Evolutionary conservation across 2,329 filamentous ascomycete genomes (phyloP).

Genomic region (Cryphonectria carpinicola): DNA sequence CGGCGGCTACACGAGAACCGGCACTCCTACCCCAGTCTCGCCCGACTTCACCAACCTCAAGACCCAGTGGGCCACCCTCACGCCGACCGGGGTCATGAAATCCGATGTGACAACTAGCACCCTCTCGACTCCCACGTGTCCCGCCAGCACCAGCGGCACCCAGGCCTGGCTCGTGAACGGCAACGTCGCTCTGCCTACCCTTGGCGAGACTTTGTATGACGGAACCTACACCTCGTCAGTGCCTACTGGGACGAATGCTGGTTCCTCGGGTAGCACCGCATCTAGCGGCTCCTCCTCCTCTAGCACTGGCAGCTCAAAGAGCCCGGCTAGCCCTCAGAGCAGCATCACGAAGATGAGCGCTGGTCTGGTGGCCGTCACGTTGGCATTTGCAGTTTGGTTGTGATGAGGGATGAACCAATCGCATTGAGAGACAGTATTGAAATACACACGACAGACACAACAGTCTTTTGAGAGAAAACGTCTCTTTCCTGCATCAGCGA

Average conservation of each 20-base stretch:
- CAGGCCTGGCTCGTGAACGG: slow-evolving; percentile 75
- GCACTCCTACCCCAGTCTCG: slow-evolving; percentile 71
- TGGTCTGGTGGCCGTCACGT: slow-evolving; percentile 55
- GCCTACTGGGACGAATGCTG: slow-evolving; percentile 25
- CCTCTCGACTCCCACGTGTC: slow-evolving; percentile 70
- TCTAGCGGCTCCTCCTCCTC: slow-evolving; percentile 34
- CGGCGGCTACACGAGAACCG: slow-evolving; percentile 71
- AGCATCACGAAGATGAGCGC: slow-evolving; percentile 54
- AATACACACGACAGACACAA: background rate
- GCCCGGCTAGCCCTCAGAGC: slow-evolving; percentile 49
- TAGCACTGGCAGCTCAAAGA: slow-evolving; percentile 38
- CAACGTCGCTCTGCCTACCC: slow-evolving; percentile 68
- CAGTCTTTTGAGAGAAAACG: background rate
- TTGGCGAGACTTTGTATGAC: slow-evolving; percentile 57
- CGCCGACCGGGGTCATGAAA: slow-evolving; percentile 68
- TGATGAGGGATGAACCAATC: slow-evolving; percentile 35
- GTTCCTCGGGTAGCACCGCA: slow-evolving; percentile 34
- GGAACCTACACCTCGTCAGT: slow-evolving; percentile 33
- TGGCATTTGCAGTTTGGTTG: slow-evolving; percentile 56
- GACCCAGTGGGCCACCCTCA: slow-evolving; percentile 73
- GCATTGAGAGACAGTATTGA: no score
- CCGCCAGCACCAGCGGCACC: slow-evolving; percentile 62
- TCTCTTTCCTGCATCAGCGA: background rate
- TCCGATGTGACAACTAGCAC: slow-evolving; percentile 65
- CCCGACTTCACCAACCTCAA: slow-evolving; percentile 82